Evolutionary conservation across 192 early-diverging fungal species (phyloP).

Genomic region (Pilaira anomala): DNA sequence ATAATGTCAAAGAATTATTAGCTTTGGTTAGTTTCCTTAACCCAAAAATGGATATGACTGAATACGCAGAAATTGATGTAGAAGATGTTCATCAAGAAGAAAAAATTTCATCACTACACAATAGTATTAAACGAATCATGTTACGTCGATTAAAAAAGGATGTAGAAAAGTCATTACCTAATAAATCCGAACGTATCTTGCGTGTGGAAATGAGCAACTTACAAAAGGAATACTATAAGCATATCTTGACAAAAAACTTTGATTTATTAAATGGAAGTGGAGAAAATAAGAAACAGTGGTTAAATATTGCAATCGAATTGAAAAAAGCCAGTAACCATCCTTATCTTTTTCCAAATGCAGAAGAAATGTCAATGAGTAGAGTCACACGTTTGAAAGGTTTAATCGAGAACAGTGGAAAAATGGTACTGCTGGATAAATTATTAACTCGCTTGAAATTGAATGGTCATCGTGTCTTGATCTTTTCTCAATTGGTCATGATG

Average conservation of each 20-base stretch:
- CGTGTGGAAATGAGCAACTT: slow-evolving; percentile 88
- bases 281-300: slow-evolving; percentile 66
- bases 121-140: slow-evolving; percentile 84
- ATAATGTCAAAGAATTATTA: slow-evolving; percentile 91
- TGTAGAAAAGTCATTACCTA: slow-evolving; percentile 94
- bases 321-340: slow-evolving; percentile 98
- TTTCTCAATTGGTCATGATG: slow-evolving; percentile 97
- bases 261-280: slow-evolving; percentile 64
- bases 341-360: slow-evolving; percentile 81
- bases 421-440: slow-evolving; percentile 96
- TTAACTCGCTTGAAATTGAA: slow-evolving; percentile 82
- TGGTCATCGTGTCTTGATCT: slow-evolving; percentile 96
- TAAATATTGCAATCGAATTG: slow-evolving; percentile 95
- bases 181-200: slow-evolving; percentile 94
- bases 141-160: slow-evolving; percentile 96
- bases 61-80: slow-evolving; percentile 75
- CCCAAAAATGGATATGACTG: slow-evolving; percentile 81
- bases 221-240: slow-evolving; percentile 93
- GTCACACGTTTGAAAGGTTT: slow-evolving; percentile 81
- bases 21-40: slow-evolving; percentile 91
- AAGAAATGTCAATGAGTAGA: slow-evolving; percentile 50
- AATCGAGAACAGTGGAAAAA: slow-evolving; percentile 93
- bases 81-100: slow-evolving; percentile 69
- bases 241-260: slow-evolving; percentile 93
- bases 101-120: slow-evolving; percentile 85